Base-by-base conservation (phyloP, 2,329 filamentous ascomycete genomes). In the Gnomoniopsis sp. region DNA sequence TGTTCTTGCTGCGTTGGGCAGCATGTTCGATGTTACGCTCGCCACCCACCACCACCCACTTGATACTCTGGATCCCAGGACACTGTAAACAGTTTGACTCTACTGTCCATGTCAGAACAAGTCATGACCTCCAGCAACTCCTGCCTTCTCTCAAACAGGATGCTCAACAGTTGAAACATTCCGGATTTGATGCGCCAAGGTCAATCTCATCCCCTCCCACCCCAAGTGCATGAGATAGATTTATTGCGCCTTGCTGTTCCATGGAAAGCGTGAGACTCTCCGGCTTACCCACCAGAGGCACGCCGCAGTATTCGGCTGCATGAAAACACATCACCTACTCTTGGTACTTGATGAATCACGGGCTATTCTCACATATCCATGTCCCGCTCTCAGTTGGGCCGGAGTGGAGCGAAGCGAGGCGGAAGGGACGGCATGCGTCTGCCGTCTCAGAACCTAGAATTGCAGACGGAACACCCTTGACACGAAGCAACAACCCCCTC, bases 401-500 rank as follows among this genome's bases (percentile, higher is more conserved):
- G 43, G 49, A 56, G 50, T 48, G 53, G 59, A 53, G 33, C 26
- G 26, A 30, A 30, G 26, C 26, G 26, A 30, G n/a, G 50, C 52
- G 59, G 59, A 46, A 59, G 21, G 57, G 49, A 55, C 53, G 60
- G 57, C 57, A 62, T 56, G 53, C 54, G 36, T 49, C 52, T 34
- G 44, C 55, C 41, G 51, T 23, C 43, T 26, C 38, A 36, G 48
- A 41, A 36, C 43, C 12, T 52, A 30, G 36, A 41, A 22, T 33
- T 50, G 30, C 49, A 22, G 49, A 34, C 53, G 41, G 49, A 30
- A 21, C 58, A 17, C 11, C 22, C 22, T 30, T 30, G 26, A 30
- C 26, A 30, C 26, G 8, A 4, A 30, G 8, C 26, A 30, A 30
- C 4, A 30, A 4, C 26, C 36, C 36, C 36, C 36, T n/a, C 17